phyloP scores from a whole-genome alignment of 116 monocot genomes.

The Posidonia oceanica region DNA sequence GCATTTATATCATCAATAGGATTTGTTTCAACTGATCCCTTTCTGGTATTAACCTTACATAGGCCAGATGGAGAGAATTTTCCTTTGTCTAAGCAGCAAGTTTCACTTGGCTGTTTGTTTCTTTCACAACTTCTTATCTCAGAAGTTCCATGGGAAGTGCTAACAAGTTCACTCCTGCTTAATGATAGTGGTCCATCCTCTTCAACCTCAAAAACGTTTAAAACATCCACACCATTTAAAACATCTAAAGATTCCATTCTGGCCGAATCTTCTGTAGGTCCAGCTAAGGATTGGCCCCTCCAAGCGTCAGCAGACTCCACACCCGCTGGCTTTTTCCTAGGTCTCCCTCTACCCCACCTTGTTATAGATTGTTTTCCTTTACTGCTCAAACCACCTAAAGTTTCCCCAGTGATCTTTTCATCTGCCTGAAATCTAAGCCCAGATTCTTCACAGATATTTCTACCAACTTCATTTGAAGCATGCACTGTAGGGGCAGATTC shows the following conservation, averaged over 20 bases:
- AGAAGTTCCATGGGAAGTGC: background rate
- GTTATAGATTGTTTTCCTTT: background rate
- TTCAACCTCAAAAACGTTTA: too few species aligned
- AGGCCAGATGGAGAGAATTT: background rate
- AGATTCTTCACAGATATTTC: background rate
- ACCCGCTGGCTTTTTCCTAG: conserved; percentile 6
- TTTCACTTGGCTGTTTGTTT: background rate
- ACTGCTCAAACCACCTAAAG: background rate
- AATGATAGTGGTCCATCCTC: background rate
- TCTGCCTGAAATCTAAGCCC: background rate
- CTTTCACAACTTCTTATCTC: conserved; percentile 5
- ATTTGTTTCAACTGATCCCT: background rate
- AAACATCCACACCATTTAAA: background rate
- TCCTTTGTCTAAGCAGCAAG: background rate
- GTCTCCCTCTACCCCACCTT: conserved; percentile 10
- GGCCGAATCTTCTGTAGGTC: background rate
- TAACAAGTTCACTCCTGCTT: background rate
- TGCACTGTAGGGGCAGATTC: background rate
- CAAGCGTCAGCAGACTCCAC: background rate
- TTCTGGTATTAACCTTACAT: background rate
- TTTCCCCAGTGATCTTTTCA: background rate
- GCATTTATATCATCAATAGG: background rate
- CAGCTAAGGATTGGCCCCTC: background rate
- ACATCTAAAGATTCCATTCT: background rate
- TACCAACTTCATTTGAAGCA: background rate